Conservation (phyloP, 2,329 filamentous ascomycete genomes). For the Nemania abortiva region DNA sequence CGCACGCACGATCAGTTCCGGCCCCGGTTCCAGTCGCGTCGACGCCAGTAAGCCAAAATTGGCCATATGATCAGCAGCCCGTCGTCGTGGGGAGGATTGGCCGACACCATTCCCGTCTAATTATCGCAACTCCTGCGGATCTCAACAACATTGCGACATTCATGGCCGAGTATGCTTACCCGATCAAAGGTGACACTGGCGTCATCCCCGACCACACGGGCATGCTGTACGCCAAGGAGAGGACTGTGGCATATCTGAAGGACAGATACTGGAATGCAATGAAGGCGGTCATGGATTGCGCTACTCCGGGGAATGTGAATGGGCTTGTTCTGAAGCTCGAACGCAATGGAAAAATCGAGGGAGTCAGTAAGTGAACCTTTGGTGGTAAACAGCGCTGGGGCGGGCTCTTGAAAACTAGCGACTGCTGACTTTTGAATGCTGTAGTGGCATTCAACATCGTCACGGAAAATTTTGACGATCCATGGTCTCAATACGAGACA, state of each 20-base stretch:
- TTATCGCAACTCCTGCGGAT: background rate
- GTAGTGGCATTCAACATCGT: constrained; percentile 21
- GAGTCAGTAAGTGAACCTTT: background rate
- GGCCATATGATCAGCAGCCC: background rate
- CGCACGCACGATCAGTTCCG: too few relatives aligned
- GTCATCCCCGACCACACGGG: background rate
- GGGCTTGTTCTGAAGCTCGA: constrained; percentile 10
- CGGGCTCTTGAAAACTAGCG: too few relatives aligned
- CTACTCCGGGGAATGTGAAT: background rate
- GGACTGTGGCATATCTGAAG: background rate
- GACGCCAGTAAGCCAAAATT: background rate
- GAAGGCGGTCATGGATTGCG: constrained; percentile 6
- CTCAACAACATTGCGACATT: background rate
- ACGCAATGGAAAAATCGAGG: background rate
- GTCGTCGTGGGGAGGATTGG: background rate
- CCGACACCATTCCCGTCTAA: background rate
- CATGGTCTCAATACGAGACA: constrained; percentile 15
- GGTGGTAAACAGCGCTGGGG: too few relatives aligned
- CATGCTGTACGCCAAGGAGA: background rate
- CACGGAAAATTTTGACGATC: background rate
- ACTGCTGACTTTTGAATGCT: background rate
- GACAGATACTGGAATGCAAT: background rate
- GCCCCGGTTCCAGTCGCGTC: too few relatives aligned
- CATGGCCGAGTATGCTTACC: background rate
- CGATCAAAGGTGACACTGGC: background rate